A percentile compares a stretch with the other conserved stretches of the same genome.
Conservation (phyloP, 805 yeast genomes). For the Yamadazyma kitorensis region DNA sequence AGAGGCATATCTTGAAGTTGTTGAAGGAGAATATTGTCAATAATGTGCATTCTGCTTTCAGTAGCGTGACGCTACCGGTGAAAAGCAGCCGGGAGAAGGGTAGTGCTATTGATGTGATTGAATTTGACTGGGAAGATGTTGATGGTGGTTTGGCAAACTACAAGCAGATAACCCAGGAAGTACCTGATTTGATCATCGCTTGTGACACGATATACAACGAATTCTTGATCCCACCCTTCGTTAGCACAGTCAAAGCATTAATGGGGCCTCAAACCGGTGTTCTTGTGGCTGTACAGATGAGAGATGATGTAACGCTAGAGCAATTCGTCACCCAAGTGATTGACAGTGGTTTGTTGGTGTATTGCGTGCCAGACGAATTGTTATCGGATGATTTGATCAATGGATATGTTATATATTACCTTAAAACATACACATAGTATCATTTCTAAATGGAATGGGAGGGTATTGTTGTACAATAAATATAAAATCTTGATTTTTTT, state of each 20-base stretch:
- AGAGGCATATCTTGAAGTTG: conserved; percentile 50
- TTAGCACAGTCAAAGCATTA: conserved; percentile 38
- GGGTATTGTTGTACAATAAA: too few species aligned
- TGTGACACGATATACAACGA: conserved; percentile 69
- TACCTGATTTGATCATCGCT: conserved; percentile 52
- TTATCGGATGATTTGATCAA: conserved; percentile 28
- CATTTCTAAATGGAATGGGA: too few species aligned
- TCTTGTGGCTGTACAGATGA: conserved; percentile 49
- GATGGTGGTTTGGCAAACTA: conserved; percentile 30
- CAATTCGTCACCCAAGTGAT: conserved; percentile 38
- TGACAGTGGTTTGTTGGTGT: conserved; percentile 30
- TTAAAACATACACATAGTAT: too few species aligned
- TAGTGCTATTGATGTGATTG: conserved; percentile 42
- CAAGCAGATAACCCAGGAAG: conserved; percentile 8
- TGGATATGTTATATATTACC: conserved; percentile 48
- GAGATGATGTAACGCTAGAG: conserved; percentile 52
- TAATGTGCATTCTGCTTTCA: conserved; percentile 23
- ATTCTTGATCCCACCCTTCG: conserved; percentile 49
- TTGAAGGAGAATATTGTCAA: conserved; percentile 43
- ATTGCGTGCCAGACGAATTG: conserved; percentile 26
- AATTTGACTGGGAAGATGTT: conserved; percentile 60
- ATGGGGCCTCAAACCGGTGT: conserved; percentile 36
- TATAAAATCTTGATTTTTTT: too few species aligned
- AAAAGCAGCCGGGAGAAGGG: conserved; percentile 1
- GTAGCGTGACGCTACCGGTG: conserved; percentile 1